Percentiles rank a stretch among this genome's conserved stretches.
phyloP scores from a whole-genome alignment of 768 basidiomycete species.

The Myochromella boudieri region DNA sequence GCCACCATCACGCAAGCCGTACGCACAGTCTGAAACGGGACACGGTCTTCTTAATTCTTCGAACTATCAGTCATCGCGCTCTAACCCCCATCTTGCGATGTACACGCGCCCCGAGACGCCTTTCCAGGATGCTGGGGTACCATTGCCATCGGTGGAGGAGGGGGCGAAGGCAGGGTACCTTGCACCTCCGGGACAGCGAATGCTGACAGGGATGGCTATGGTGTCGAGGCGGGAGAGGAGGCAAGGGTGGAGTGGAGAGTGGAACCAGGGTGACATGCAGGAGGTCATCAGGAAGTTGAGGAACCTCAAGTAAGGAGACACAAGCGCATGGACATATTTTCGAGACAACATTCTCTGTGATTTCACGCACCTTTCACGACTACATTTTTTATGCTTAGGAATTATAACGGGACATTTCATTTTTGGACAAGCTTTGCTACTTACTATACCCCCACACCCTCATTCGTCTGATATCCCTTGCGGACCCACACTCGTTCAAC shows the following conservation, averaged over 20 bases:
- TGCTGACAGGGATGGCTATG: not conserved
- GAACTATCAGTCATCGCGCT: no score
- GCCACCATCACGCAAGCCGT: not conserved
- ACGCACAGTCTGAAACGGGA: slow-evolving; percentile 1
- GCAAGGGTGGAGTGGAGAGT: slow-evolving; percentile 28
- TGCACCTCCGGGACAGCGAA: not conserved
- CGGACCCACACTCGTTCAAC: no score
- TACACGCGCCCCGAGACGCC: slow-evolving; percentile 13
- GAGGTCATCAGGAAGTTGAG: slow-evolving; percentile 25
- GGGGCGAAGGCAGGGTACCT: not conserved
- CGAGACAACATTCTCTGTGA: no score
- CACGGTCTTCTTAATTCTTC: no score
- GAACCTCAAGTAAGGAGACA: slow-evolving; percentile 18
- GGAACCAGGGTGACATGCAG: slow-evolving; percentile 26
- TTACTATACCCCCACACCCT: no score
- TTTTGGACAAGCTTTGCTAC: no score
- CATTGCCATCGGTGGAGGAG: not conserved
- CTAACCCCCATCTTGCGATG: slow-evolving; percentile 9
- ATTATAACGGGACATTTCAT: no score
- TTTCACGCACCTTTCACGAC: no score
- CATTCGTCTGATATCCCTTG: no score
- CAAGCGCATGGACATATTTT: no score
- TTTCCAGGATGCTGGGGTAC: slow-evolving; percentile 9
- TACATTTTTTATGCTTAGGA: no score
- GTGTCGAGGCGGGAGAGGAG: slow-evolving; percentile 16